phyloP scores from a whole-genome alignment of 441 rosid species.

The Raphanus hybrid region DNA sequence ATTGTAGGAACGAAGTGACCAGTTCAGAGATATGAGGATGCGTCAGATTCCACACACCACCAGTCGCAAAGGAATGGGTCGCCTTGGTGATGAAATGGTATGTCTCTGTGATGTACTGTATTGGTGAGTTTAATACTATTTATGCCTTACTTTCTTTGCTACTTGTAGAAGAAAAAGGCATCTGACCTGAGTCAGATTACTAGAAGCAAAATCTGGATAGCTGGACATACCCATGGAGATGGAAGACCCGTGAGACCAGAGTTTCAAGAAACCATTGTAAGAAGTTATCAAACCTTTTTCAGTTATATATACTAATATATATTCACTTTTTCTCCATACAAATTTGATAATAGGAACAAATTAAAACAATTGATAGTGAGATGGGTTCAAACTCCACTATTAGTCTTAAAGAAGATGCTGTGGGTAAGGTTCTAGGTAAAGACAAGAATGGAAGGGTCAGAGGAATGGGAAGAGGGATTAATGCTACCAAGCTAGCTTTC shows the following conservation, averaged over 20 bases:
- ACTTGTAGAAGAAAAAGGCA: background rate
- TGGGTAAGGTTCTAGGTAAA: background rate
- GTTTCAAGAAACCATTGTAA: background rate
- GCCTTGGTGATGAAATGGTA: background rate
- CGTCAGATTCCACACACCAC: background rate
- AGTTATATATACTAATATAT: background rate
- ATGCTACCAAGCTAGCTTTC: background rate
- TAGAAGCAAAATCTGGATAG: background rate
- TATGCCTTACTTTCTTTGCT: background rate
- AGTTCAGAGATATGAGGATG: background rate
- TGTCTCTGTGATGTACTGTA: background rate
- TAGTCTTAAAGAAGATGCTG: background rate
- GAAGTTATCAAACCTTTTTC: background rate
- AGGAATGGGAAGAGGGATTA: background rate
- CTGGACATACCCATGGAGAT: background rate
- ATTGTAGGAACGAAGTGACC: background rate
- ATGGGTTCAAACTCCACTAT: background rate
- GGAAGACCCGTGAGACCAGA: background rate
- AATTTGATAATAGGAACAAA: background rate
- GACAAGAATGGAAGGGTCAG: background rate
- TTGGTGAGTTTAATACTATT: background rate
- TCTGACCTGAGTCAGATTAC: background rate
- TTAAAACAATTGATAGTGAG: background rate
- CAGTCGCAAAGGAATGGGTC: background rate
- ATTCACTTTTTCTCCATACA: background rate